Conservation (phyloP, 1,284 basidiomycete genomes). For the Malassezia japonica region DNA sequence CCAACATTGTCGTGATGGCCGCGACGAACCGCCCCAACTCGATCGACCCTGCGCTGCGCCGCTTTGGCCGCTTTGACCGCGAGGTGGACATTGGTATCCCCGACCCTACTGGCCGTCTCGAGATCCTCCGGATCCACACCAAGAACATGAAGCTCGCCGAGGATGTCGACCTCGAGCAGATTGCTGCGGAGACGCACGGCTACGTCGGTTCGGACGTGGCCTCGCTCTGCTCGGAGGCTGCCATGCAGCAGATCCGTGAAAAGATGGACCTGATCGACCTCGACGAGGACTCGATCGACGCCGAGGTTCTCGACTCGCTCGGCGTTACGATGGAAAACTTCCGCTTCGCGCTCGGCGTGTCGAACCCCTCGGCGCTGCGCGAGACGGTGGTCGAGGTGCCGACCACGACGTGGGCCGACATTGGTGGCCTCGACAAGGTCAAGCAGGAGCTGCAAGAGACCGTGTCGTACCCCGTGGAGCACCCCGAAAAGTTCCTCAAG, state of each 20-base stretch:
- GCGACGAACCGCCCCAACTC: slow-evolving; percentile 98
- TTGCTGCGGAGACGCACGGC: slow-evolving; percentile 96
- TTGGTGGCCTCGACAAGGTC: slow-evolving; percentile 99
- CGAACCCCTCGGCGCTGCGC: slow-evolving; percentile 90
- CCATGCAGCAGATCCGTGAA: slow-evolving; percentile 97
- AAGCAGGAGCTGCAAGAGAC: slow-evolving; percentile 98
- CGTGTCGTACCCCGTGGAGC: slow-evolving; percentile 98
- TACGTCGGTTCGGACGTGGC: slow-evolving; percentile 98
- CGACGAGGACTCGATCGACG: slow-evolving; percentile 77
- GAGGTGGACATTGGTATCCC: slow-evolving; percentile 99
- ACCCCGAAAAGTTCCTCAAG: slow-evolving; percentile 99
- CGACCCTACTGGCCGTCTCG: slow-evolving; percentile 92
- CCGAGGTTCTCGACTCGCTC: slow-evolving; percentile 87
- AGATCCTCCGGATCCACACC: slow-evolving; percentile 96
- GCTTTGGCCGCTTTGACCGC: slow-evolving; percentile 97
- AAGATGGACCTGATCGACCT: slow-evolving; percentile 90
- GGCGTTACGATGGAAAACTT: slow-evolving; percentile 98
- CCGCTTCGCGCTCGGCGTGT: slow-evolving; percentile 85
- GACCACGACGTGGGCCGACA: slow-evolving; percentile 94
- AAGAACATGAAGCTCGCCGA: slow-evolving; percentile 99
- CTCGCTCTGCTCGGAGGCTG: slow-evolving; percentile 88
- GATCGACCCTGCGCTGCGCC: slow-evolving; percentile 92
- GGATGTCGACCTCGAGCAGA: slow-evolving; percentile 92
- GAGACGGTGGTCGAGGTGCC: slow-evolving; percentile 94
- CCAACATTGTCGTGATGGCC: slow-evolving; percentile 98